These are phyloP conservation scores for Cajanus cajan DNA, from an alignment of 306 rosid species.

Conservation along the genomic window DNA sequence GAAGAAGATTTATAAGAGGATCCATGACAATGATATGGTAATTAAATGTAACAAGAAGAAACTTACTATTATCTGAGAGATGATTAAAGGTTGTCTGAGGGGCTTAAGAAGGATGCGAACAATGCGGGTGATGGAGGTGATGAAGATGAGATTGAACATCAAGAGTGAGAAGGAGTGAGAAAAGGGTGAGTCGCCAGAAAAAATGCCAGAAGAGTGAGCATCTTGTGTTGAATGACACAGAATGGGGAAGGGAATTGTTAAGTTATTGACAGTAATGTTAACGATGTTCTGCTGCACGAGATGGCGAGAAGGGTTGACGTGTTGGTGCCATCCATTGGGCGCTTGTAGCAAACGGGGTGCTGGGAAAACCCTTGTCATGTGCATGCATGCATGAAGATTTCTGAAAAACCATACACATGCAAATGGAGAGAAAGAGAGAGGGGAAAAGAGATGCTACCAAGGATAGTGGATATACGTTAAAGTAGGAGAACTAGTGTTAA, in stretches of 20 bases:
- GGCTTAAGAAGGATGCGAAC: constrained; percentile 63
- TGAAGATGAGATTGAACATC: constrained; percentile 41
- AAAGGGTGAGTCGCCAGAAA: constrained; percentile 49
- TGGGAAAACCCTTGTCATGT: constrained; percentile 61
- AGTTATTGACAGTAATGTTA: not conserved
- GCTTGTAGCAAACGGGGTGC: constrained; percentile 15
- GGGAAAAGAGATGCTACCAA: not conserved
- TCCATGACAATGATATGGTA: not conserved
- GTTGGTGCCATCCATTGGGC: constrained; percentile 22
- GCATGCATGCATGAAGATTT: constrained; percentile 60
- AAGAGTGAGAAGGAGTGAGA: constrained; percentile 38
- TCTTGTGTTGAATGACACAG: not conserved
- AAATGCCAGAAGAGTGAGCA: constrained; percentile 20
- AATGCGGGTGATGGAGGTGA: constrained; percentile 32
- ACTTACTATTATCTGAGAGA: constrained; percentile 74
- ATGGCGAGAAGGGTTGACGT: not conserved
- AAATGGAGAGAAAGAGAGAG: not conserved
- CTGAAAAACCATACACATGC: constrained; percentile 5
- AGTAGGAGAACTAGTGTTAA: constrained; percentile 41
- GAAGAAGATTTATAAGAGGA: not conserved
- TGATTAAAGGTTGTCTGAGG: constrained; percentile 62
- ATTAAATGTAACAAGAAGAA: not conserved
- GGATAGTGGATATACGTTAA: constrained; percentile 57
- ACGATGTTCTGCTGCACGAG: not conserved
- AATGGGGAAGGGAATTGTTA: not conserved